Evolutionary conservation across 176 grass and related monocot species (phyloP).

Genomic region (Paspalum vaginatum): DNA sequence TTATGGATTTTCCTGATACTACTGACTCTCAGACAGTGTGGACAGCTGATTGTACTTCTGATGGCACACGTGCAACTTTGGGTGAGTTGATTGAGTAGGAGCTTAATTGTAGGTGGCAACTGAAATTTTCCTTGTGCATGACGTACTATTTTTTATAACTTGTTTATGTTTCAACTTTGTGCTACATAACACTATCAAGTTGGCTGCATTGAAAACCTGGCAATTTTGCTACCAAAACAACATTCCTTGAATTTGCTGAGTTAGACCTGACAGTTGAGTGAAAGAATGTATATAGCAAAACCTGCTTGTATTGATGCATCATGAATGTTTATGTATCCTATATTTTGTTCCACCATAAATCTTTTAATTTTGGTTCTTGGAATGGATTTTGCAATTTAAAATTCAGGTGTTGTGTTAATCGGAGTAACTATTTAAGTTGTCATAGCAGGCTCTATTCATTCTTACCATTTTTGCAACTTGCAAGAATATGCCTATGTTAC

Average conservation of each 20-base stretch:
- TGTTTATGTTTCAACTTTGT: slow-evolving; percentile 31
- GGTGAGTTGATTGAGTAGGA: slow-evolving; percentile 52
- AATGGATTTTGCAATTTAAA: slow-evolving; percentile 2
- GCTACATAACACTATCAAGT: slow-evolving; percentile 31
- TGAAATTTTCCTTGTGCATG: background rate
- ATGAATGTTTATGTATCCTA: background rate
- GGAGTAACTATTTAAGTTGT: slow-evolving; percentile 16
- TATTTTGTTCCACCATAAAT: background rate
- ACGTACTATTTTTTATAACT: background rate
- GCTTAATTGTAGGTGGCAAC: background rate
- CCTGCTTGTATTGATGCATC: background rate
- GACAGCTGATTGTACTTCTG: slow-evolving; percentile 62
- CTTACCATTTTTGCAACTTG: background rate
- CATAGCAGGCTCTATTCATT: background rate
- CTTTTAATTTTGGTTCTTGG: slow-evolving; percentile 13
- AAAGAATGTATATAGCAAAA: slow-evolving; percentile 19
- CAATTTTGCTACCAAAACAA: background rate
- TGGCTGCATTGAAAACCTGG: slow-evolving; percentile 10
- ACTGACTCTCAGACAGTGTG: slow-evolving; percentile 62
- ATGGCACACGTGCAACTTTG: slow-evolving; percentile 54
- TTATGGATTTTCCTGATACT: slow-evolving; percentile 59
- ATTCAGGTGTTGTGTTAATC: background rate
- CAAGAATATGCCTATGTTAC: slow-evolving; percentile 7
- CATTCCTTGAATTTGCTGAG: background rate
- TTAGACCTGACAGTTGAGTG: background rate